A percentile compares a stretch with the other conserved stretches of the same genome.
Evolutionary conservation across 208 protist species (phyloP).

Genomic region (Acanthamoeba lenticulata): DNA sequence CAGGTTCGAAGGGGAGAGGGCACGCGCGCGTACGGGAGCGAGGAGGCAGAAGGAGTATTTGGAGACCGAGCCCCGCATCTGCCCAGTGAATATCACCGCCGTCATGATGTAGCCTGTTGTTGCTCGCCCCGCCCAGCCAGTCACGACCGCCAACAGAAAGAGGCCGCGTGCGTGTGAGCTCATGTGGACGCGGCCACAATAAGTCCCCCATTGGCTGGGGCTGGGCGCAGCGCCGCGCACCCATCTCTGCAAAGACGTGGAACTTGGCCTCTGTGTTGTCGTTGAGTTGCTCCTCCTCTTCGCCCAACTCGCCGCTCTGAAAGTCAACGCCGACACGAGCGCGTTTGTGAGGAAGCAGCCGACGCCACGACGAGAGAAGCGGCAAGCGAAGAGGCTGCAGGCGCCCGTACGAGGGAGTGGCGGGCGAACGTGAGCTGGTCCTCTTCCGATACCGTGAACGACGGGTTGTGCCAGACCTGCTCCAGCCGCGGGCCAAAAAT

Average conservation of each 20-base stretch:
- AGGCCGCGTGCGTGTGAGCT: not conserved
- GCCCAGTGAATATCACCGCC: slow-evolving; percentile 57
- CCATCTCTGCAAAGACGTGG: slow-evolving; percentile 67
- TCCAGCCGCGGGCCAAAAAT: slow-evolving; percentile 71
- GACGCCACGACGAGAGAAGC: too few relatives aligned
- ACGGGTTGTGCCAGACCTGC: not conserved
- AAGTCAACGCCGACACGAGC: not conserved
- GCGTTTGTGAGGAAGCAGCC: too few relatives aligned
- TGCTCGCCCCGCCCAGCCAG: too few relatives aligned
- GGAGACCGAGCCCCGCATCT: not conserved
- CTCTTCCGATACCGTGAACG: not conserved
- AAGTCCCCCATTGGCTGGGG: too few relatives aligned
- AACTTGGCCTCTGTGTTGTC: slow-evolving; percentile 53
- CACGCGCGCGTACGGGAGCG: not conserved
- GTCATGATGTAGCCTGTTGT: slow-evolving; percentile 36
- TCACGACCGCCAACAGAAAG: too few relatives aligned
- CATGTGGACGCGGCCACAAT: too few relatives aligned
- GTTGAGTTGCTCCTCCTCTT: not conserved
- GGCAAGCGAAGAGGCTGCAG: too few relatives aligned
- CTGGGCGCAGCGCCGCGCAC: not conserved
- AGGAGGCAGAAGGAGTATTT: slow-evolving; percentile 63
- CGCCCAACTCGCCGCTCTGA: slow-evolving; percentile 41
- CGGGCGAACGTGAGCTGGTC: not conserved
- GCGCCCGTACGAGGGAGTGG: slow-evolving; percentile 64
- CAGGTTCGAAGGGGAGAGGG: not conserved